Evolutionary conservation across 2,329 filamentous ascomycete genomes (phyloP), one percentile per base, ranked within the genome.

Genomic region (Ophiostoma triangulosporum): DNA sequence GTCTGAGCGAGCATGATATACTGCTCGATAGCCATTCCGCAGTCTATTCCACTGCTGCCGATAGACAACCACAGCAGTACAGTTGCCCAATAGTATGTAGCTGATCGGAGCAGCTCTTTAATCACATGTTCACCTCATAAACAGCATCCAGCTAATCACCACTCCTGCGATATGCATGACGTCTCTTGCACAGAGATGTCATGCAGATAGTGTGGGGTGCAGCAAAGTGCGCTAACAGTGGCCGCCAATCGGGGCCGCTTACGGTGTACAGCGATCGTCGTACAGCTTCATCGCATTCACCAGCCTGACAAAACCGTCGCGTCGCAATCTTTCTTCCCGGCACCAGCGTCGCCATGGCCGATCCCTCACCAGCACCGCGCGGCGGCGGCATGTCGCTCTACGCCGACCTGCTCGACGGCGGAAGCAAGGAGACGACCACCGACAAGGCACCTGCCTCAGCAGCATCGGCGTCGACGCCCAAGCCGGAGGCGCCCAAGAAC

Each of bases 381-480:
- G 69, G 71, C 54, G 69, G 72, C 54, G 75, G 75, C 54, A 72
- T 88, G 60, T 90, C 87, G 17, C 79, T 94, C 5, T 95, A 95
- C 65, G 89, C 87, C 53, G 87, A 94, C 66, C 77, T 95, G 43
- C 79, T 93, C 58, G 84, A 88, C 61, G 84, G 88, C 61, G 72
- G 79, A 20, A 69, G 73, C 29, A 26, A 67, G 58, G 66, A 69
- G 80, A 80, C 58, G 68, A 81, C 61, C 31, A 6, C 36, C 15
- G 36, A 35, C n/a, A 38, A 22, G 14, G 17, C 22, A 32, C 11
- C 43, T 4, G 31, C 49, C 1, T 20, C 36, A 3, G 20, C 57
- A 65, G 70, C 56, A 70, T 72, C 40, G 62, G 66, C 45, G 65
- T 70, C 38, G 62, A 67, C 55, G 70, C 77, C 38, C 11, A 43